These are phyloP conservation scores for Paraphaeosphaeria minitans DNA, from an alignment of 2,329 filamentous ascomycete species.

Conservation along the genomic window DNA sequence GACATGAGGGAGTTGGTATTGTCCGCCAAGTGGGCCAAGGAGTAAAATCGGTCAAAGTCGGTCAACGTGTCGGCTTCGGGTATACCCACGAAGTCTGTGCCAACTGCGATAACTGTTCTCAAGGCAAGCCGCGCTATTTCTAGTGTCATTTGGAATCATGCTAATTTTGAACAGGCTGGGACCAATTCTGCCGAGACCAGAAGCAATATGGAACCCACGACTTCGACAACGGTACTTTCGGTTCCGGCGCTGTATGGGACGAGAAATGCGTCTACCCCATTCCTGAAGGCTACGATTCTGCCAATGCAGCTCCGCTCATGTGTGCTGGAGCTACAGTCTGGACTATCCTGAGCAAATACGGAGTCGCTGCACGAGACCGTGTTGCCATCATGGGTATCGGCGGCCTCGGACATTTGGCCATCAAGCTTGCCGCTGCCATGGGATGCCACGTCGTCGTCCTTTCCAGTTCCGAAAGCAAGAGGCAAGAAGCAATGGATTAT, in stretches of 20 bases:
- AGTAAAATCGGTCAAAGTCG: neutral
- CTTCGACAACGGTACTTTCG: neutral
- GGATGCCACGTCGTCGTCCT: constrained; percentile 4
- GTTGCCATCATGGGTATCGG: constrained; percentile 4
- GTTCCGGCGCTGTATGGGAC: neutral
- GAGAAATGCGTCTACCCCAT: neutral
- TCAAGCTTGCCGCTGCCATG: neutral
- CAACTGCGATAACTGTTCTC: neutral
- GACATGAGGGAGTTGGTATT: constrained; percentile 3
- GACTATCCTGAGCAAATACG: neutral
- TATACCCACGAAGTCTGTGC: neutral
- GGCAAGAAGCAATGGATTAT: neutral
- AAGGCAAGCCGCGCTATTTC: neutral
- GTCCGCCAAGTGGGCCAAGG: neutral
- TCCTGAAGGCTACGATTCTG: neutral
- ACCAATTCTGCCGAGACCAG: neutral
- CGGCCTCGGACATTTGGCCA: constrained; percentile 3
- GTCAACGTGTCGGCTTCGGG: constrained; percentile 1
- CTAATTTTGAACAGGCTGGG: neutral
- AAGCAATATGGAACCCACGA: neutral
- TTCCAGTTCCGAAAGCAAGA: constrained; percentile 1
- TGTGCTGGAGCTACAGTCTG: constrained; percentile 3
- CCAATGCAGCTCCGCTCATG: constrained; percentile 3
- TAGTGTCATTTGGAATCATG: neutral
- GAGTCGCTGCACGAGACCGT: neutral